A percentile compares a stretch with the other conserved stretches of the same genome.
Evolutionary conservation across 2,329 filamentous ascomycete genomes (phyloP).

Genomic region (Monilinia vaccinii-corymbosi): DNA sequence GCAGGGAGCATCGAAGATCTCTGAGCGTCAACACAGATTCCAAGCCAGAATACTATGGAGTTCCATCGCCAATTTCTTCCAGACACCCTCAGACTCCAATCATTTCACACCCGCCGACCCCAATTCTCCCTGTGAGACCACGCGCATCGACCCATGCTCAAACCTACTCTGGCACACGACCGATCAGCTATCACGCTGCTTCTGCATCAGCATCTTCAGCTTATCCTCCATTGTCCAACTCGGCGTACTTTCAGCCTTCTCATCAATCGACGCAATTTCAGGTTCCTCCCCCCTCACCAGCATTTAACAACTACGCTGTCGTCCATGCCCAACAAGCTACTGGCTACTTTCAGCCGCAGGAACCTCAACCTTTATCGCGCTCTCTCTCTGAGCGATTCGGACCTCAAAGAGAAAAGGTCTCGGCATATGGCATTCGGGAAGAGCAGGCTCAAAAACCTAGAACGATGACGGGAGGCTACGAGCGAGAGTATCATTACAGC

Average conservation of each 20-base stretch:
- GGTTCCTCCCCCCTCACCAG: constrained; percentile 8
- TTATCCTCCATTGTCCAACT: constrained; percentile 8
- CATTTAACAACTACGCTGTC: constrained; percentile 5
- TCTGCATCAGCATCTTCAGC: background rate
- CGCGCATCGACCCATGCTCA: constrained; percentile 2
- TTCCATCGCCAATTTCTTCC: background rate
- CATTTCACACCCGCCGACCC: background rate
- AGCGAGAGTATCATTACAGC: constrained; percentile 2
- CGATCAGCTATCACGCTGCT: constrained; percentile 5
- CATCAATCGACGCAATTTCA: constrained; percentile 2
- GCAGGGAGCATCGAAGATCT: constrained; percentile 3
- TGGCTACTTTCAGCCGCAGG: background rate
- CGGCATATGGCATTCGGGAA: constrained; percentile 16
- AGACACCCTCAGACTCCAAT: constrained; percentile 2
- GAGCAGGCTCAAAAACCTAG: background rate
- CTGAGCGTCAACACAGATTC: constrained; percentile 4
- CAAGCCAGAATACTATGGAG: constrained; percentile 4
- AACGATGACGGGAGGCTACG: constrained; percentile 6
- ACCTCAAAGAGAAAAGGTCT: constrained; percentile 12
- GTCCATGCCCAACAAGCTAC: background rate
- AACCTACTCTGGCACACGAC: background rate
- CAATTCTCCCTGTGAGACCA: constrained; percentile 3
- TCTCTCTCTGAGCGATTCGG: constrained; percentile 22
- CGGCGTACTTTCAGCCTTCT: constrained; percentile 3
- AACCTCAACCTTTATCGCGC: constrained; percentile 9